These are phyloP conservation scores for Colletotrichum euphorbiae DNA, from an alignment of 2,329 filamentous ascomycete genomes.

Conservation along the genomic window DNA sequence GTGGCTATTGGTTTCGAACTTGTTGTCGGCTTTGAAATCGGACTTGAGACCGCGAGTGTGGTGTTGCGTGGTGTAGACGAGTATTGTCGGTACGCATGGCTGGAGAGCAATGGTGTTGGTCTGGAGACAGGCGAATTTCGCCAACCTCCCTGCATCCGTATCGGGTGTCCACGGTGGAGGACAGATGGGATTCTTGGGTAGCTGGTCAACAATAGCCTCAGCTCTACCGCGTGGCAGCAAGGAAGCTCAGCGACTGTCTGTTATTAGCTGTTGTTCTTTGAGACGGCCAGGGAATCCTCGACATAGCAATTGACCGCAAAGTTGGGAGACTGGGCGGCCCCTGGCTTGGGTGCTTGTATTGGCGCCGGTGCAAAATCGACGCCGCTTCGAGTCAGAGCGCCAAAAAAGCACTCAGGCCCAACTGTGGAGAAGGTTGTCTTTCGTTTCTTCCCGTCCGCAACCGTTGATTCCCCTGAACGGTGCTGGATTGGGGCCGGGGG, in stretches of 20 bases:
- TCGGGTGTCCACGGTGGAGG: background rate
- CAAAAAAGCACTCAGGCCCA: slow-evolving; percentile 53
- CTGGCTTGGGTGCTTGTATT: slow-evolving; percentile 23
- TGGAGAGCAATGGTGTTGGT: background rate
- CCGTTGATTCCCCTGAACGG: slow-evolving; percentile 30
- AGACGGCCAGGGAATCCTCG: slow-evolving; percentile 19
- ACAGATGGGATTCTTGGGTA: slow-evolving; percentile 12
- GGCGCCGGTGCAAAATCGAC: slow-evolving; percentile 38
- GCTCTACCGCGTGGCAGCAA: slow-evolving; percentile 34
- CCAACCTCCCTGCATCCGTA: slow-evolving; percentile 2
- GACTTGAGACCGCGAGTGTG: background rate
- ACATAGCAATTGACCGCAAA: slow-evolving; percentile 29
- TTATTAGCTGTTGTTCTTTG: slow-evolving; percentile 31
- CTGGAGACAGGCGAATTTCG: slow-evolving; percentile 9
- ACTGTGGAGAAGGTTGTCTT: slow-evolving; percentile 48
- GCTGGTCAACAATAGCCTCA: slow-evolving; percentile 16
- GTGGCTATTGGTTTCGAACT: slow-evolving; percentile 19
- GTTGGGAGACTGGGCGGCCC: slow-evolving; percentile 23
- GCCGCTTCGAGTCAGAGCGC: slow-evolving; percentile 38
- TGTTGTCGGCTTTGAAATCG: slow-evolving; percentile 8
- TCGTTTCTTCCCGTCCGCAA: slow-evolving; percentile 40
- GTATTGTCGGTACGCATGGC: background rate
- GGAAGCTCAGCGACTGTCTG: slow-evolving; percentile 24
- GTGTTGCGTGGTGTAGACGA: slow-evolving; percentile 8
- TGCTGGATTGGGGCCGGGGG: background rate